Evolutionary conservation across 2,329 filamentous ascomycete species (phyloP), one percentile per base, ranked within the genome.

Genomic region (Aspergillus sp.): DNA sequence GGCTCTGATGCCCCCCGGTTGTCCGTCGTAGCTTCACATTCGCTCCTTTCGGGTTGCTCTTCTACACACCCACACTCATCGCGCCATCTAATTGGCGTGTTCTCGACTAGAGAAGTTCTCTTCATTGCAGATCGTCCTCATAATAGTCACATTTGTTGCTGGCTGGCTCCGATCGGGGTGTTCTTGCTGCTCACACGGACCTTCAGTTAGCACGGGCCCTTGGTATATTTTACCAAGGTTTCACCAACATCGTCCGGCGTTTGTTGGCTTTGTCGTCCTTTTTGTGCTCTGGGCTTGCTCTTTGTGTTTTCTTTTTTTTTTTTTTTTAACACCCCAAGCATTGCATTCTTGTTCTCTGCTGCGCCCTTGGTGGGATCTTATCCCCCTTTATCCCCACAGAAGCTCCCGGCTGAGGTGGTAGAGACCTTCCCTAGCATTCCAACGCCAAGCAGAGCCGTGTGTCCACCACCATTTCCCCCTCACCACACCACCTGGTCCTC

Each of bases 351-450:
- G 2, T 32, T 28, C 28, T 44, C 42, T 40, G 9, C 19, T 19
- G 19, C 19, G 19, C 34, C 46, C 28, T 44, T 12, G 26, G 10
- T 29, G 28, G 48, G 41, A 39, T 39, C 36, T 44, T 48, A 46
- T 45, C 47, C 45, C 42, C 46, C 51, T 57, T 57, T 56, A 54
- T 40, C 44, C 41, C 44, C 41, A 39, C 49, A 10, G 27, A 42
- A 30, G 42, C 36, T 39, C 26, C 36, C 9, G 42, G 41, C 49
- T 48, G 45, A 53, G 46, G 41, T 42, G 51, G 59, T 57, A 57
- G 63, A 62, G 55, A 58, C 48, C 47, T 34, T 45, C 40, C 26
- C 46, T 42, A 51, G 47, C 59, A 64, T 64, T 61, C 57, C 61
- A 55, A 52, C 50, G 47, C 48, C 51, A 49, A 54, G 48, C 52